Conservation (phyloP, 768 basidiomycete species). For the Lactarius hatsudake region DNA sequence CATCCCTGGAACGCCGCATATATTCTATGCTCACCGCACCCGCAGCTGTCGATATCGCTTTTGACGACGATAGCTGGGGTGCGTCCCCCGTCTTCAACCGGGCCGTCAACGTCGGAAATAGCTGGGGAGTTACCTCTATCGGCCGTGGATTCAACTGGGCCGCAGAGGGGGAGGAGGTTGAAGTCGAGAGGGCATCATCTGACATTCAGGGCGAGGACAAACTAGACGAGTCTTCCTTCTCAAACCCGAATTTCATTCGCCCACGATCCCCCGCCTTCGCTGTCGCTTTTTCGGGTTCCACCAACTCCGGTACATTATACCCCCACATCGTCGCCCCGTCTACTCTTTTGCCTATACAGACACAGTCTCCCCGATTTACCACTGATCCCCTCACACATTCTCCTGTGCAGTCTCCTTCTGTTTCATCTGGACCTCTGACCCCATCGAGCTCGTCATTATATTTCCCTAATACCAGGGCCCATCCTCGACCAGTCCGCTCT, state of each 20-base stretch:
- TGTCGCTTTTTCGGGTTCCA: slow-evolving; percentile 15
- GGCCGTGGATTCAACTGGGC: slow-evolving; percentile 81
- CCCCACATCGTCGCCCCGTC: slow-evolving; percentile 26
- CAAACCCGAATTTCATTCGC: slow-evolving; percentile 10
- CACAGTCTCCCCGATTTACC: slow-evolving; percentile 28
- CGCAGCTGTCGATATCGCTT: slow-evolving; percentile 55
- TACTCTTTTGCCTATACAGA: slow-evolving; percentile 17
- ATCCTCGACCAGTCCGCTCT: slow-evolving; percentile 38
- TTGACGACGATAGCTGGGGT: slow-evolving; percentile 69
- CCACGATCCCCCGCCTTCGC: slow-evolving; percentile 26
- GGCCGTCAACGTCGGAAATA: slow-evolving; percentile 66
- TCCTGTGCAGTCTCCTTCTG: slow-evolving; percentile 31
- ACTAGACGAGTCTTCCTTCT: slow-evolving; percentile 12
- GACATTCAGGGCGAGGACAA: slow-evolving; percentile 19
- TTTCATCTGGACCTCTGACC: slow-evolving; percentile 31
- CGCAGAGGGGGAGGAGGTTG: slow-evolving; percentile 34
- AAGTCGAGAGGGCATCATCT: slow-evolving; percentile 27
- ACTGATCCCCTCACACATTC: slow-evolving; percentile 34
- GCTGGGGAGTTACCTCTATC: slow-evolving; percentile 84
- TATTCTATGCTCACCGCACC: slow-evolving; percentile 52
- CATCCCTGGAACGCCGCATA: slow-evolving; percentile 2
- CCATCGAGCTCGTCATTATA: slow-evolving; percentile 29
- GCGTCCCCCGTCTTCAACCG: slow-evolving; percentile 51
- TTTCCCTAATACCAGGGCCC: slow-evolving; percentile 33
- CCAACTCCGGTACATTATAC: slow-evolving; percentile 32